These are phyloP conservation scores for Kwoniella bestiolae DNA, from an alignment of 768 basidiomycete species.

Conservation along the genomic window DNA sequence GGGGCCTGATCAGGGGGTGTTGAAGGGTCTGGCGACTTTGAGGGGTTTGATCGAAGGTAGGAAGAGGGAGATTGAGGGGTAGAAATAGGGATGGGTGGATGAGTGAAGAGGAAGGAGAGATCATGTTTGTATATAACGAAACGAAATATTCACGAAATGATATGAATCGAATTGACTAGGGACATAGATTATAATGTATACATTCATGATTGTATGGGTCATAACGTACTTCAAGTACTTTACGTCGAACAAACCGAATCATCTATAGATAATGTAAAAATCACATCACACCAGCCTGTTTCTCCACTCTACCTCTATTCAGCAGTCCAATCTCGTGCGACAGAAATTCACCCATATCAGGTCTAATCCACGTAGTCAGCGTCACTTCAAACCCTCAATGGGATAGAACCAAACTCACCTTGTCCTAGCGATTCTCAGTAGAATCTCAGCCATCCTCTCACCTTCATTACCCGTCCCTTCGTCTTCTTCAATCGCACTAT, in stretches of 20 bases:
- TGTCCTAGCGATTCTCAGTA: conserved; percentile 53
- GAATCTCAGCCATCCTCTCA: conserved; percentile 54
- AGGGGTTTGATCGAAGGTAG: conserved; percentile 67
- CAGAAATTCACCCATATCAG: conserved; percentile 48
- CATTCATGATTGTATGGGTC: background rate
- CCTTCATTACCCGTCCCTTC: conserved; percentile 25
- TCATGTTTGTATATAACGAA: background rate
- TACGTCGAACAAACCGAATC: too few species aligned
- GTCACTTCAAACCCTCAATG: background rate
- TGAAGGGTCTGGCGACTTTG: conserved; percentile 73
- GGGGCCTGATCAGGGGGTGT: conserved; percentile 78
- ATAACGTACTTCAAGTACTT: background rate
- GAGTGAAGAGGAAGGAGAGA: background rate
- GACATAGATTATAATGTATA: too few species aligned
- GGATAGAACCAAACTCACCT: conserved; percentile 31
- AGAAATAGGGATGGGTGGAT: background rate
- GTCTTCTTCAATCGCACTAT: background rate
- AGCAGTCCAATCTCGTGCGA: conserved; percentile 39
- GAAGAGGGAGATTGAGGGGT: conserved; percentile 60
- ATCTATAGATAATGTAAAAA: background rate
- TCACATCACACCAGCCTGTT: conserved; percentile 38
- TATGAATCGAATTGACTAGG: background rate
- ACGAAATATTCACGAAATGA: background rate
- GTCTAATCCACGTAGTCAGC: conserved; percentile 19
- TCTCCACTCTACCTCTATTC: conserved; percentile 40